A percentile compares a stretch with the other conserved stretches of the same genome.
These are phyloP conservation scores for Diaporthe capsici DNA, from an alignment of 2,329 filamentous ascomycete genomes.

Conservation along the genomic window DNA sequence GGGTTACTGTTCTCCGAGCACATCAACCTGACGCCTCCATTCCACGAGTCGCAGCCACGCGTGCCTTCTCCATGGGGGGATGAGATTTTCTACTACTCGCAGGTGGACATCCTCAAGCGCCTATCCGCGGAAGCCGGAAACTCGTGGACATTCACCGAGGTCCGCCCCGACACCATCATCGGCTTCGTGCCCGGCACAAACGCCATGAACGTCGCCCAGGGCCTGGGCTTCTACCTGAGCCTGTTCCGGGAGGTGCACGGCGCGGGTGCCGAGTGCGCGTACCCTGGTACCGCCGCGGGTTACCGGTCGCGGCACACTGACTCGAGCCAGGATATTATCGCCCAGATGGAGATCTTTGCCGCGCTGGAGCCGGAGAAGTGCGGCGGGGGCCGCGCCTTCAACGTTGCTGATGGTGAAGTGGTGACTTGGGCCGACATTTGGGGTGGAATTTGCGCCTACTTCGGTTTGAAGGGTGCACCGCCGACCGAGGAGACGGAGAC, in stretches of 20 bases:
- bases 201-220: slow-evolving; percentile 57
- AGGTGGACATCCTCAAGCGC: slow-evolving; percentile 56
- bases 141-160: slow-evolving; percentile 59
- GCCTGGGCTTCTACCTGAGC: slow-evolving; percentile 55
- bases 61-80: slow-evolving; percentile 3
- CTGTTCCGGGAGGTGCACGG: slow-evolving; percentile 54
- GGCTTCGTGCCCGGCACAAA: slow-evolving; percentile 61
- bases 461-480: neutral
- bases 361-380: neutral
- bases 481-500: neutral
- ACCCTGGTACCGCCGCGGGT: slow-evolving; percentile 54
- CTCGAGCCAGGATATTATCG: slow-evolving; percentile 56
- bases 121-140: slow-evolving; percentile 51
- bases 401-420: slow-evolving; percentile 12
- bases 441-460: neutral
- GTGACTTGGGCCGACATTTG: slow-evolving; percentile 12
- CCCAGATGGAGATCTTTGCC: slow-evolving; percentile 37
- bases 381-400: slow-evolving; percentile 3
- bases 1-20: slow-evolving; percentile 1
- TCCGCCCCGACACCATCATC: slow-evolving; percentile 59
- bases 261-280: slow-evolving; percentile 54
- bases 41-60: slow-evolving; percentile 1
- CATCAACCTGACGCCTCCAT: neutral
- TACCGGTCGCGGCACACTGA: slow-evolving; percentile 56
- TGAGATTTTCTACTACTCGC: slow-evolving; percentile 62